A percentile compares a stretch with the other conserved stretches of the same genome.
Evolutionary conservation across 1,139 yeast species (phyloP).

Genomic region (Yamadazyma epiphylla): DNA sequence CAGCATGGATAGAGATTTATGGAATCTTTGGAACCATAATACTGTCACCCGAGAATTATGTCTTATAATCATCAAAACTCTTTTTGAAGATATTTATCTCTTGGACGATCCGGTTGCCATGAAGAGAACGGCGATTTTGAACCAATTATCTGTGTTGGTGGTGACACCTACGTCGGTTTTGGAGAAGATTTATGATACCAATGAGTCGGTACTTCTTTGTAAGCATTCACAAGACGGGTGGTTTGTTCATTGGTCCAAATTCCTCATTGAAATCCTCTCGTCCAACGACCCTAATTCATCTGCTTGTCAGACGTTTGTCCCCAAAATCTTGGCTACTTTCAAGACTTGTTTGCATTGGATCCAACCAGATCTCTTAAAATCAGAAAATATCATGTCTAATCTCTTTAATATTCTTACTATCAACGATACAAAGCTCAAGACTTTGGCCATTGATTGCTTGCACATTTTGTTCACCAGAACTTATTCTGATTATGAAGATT

Average conservation of each 20-base stretch:
- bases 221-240: conserved; percentile 77
- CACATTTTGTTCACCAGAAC: conserved; percentile 83
- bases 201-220: conserved; percentile 56
- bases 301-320: conserved; percentile 46
- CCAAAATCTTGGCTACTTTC: conserved; percentile 73
- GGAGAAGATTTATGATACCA: conserved; percentile 66
- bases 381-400: conserved; percentile 65
- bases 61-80: conserved; percentile 71
- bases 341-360: conserved; percentile 94
- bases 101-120: conserved; percentile 90
- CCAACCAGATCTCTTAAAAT: conserved; percentile 67
- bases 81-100: conserved; percentile 91
- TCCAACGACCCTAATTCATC: conserved; percentile 31
- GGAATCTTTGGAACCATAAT: conserved; percentile 68
- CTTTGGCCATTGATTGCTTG: conserved; percentile 85
- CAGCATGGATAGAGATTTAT: conserved; percentile 77
- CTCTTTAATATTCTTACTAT: conserved; percentile 57
- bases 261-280: conserved; percentile 51
- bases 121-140: conserved; percentile 70
- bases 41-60: conserved; percentile 69
- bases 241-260: conserved; percentile 74
- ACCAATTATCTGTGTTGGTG: conserved; percentile 79
- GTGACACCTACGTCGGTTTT: conserved; percentile 70
- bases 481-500: conserved; percentile 69
- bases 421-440: conserved; percentile 64